A percentile compares a stretch with the other conserved stretches of the same genome.
These are phyloP conservation scores for Yamadazyma phyllophila DNA, from an alignment of 805 yeast species.

Conservation along the genomic window DNA sequence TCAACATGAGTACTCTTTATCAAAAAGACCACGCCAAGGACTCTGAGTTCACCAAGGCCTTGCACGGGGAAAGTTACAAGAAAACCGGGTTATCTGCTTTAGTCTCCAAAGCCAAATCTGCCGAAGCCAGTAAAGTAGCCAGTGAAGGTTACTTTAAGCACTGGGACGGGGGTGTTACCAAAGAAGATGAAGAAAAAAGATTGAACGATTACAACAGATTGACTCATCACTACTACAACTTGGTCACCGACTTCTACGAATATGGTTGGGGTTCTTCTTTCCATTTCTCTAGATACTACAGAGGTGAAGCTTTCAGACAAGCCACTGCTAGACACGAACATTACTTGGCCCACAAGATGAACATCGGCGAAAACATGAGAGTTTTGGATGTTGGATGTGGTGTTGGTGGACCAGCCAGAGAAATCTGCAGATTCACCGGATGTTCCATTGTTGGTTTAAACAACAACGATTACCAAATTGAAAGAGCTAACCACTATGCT, in stretches of 20 bases:
- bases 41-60: slow-evolving; percentile 72
- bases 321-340: slow-evolving; percentile 98
- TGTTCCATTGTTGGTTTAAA: slow-evolving; percentile 85
- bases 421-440: slow-evolving; percentile 87
- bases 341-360: slow-evolving; percentile 84
- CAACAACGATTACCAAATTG: slow-evolving; percentile 96
- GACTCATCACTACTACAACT: slow-evolving; percentile 93
- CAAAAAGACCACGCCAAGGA: slow-evolving; percentile 58
- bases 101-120: slow-evolving; percentile 71
- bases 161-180: slow-evolving; percentile 89
- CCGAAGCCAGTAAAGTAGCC: slow-evolving; percentile 73
- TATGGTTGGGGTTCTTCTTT: slow-evolving; percentile 99
- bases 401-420: slow-evolving; percentile 99
- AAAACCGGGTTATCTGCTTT: slow-evolving; percentile 76
- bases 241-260: slow-evolving; percentile 97
- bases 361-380: slow-evolving; percentile 71
- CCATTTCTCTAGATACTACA: slow-evolving; percentile 93
- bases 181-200: slow-evolving; percentile 69
- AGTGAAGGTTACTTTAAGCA: slow-evolving; percentile 89
- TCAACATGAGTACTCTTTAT: slow-evolving; percentile 25
- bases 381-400: slow-evolving; percentile 99
- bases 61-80: slow-evolving; percentile 77
- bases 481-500: slow-evolving; percentile 84
- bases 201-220: slow-evolving; percentile 83
- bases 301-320: slow-evolving; percentile 90